Conservation (phyloP, 192 early-diverging fungal species). For the Chytriomyces hyalinus region DNA sequence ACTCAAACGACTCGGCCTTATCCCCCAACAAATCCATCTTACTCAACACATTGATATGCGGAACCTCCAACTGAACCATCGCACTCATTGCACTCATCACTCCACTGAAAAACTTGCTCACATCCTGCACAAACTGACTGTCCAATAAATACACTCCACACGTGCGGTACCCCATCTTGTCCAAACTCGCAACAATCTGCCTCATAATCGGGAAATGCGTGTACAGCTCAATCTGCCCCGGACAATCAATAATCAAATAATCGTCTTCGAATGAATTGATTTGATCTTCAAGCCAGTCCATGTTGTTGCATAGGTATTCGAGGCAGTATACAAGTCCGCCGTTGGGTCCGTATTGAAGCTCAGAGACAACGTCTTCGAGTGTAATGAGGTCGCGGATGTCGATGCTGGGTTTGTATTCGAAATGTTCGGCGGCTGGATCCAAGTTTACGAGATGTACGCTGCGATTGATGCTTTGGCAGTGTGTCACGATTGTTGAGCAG, state of each 20-base stretch:
- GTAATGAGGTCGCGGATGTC: slow-evolving; percentile 95
- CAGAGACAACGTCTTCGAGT: slow-evolving; percentile 97
- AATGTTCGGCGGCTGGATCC: slow-evolving; percentile 96
- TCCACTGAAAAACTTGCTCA: slow-evolving; percentile 95
- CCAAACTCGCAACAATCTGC: slow-evolving; percentile 71
- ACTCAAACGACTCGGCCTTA: slow-evolving; percentile 32
- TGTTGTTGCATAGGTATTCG: slow-evolving; percentile 93
- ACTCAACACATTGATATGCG: slow-evolving; percentile 96
- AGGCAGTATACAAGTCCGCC: slow-evolving; percentile 96
- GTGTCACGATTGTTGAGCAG: slow-evolving; percentile 93
- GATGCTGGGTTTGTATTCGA: slow-evolving; percentile 91
- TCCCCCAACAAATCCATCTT: slow-evolving; percentile 92
- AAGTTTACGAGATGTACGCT: slow-evolving; percentile 93
- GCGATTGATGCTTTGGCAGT: slow-evolving; percentile 83
- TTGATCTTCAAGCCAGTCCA: slow-evolving; percentile 97
- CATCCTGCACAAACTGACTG: slow-evolving; percentile 93
- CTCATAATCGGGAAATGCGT: slow-evolving; percentile 97
- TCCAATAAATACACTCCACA: slow-evolving; percentile 95
- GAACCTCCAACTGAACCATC: slow-evolving; percentile 97
- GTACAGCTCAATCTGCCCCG: slow-evolving; percentile 96
- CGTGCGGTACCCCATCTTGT: slow-evolving; percentile 77
- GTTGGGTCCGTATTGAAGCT: slow-evolving; percentile 96
- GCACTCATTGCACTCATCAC: slow-evolving; percentile 94
- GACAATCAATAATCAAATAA: slow-evolving; percentile 96
- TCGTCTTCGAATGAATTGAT: slow-evolving; percentile 91